A percentile compares a stretch with the other conserved stretches of the same genome.
These are phyloP conservation scores for Aspergillus pseudoterreus DNA, from an alignment of 2,329 filamentous ascomycete species.

Conservation along the genomic window DNA sequence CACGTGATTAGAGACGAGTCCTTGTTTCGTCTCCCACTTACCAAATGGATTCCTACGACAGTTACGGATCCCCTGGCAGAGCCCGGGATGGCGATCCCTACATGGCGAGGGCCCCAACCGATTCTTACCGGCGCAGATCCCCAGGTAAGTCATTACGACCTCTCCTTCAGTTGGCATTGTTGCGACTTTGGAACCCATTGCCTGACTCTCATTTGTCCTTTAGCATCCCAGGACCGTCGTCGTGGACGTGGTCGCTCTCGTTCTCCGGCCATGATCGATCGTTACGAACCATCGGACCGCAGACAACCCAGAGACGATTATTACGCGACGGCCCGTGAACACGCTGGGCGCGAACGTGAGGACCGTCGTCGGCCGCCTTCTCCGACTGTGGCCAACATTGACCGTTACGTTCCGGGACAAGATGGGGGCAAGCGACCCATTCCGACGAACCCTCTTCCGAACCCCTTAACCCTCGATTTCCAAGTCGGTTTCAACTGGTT, in stretches of 20 bases:
- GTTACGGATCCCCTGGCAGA: slow-evolving; percentile 44
- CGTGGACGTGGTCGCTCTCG: slow-evolving; percentile 53
- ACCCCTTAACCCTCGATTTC: slow-evolving; percentile 61
- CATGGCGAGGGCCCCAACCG: slow-evolving; percentile 28
- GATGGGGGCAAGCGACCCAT: slow-evolving; percentile 52
- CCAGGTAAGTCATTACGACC: slow-evolving; percentile 36
- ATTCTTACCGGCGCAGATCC: slow-evolving; percentile 45
- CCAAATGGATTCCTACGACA: slow-evolving; percentile 47
- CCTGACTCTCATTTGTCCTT: not conserved
- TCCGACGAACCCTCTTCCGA: slow-evolving; percentile 55
- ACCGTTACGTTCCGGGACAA: slow-evolving; percentile 63
- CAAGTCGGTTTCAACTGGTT: slow-evolving; percentile 67
- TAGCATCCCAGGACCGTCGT: slow-evolving; percentile 41
- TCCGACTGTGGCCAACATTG: slow-evolving; percentile 56
- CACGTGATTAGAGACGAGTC: not conserved
- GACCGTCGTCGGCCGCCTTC: slow-evolving; percentile 57
- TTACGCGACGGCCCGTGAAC: slow-evolving; percentile 44
- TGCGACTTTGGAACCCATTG: not conserved
- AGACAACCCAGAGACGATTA: slow-evolving; percentile 56
- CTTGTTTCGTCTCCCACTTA: not conserved
- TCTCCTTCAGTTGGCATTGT: not conserved
- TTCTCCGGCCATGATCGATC: slow-evolving; percentile 60
- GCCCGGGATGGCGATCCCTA: slow-evolving; percentile 39
- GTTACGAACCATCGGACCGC: slow-evolving; percentile 57
- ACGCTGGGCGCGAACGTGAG: slow-evolving; percentile 51